Base-by-base conservation (phyloP, 331 rosid species). In the Rosa hybrid region DNA sequence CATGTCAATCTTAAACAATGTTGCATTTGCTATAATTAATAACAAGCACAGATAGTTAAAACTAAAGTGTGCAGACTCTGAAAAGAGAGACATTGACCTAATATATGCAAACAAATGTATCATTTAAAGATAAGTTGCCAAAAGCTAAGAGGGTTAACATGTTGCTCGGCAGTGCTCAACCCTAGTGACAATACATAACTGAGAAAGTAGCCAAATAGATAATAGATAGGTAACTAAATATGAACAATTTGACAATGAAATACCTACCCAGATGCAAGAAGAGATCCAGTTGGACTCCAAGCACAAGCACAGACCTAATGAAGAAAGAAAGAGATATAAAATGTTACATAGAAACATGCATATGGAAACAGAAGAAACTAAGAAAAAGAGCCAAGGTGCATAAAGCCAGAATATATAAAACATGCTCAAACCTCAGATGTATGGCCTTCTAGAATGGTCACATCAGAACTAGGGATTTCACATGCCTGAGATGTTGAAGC, bases 221-320 rank as follows among this genome's bases (percentile, higher is more conserved):
- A 63, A 5, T 25, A 62, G 8, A 63, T 18, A 63, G 3, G 41
- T 12, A 42, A 23, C 59, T 25, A 57, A 5, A 49, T 46, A 65
- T 30, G 16, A 45, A 30, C n/a, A 76, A 46, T 62, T 18, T 45
- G 77, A 71, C 44, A 68, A 42, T 65, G 74, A 81, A 75, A 78
- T 50, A 80, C 92, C 51, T 73, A 96, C 99, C 99, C 99, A 3
- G 99, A 96, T 57, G 99, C 99, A 80, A 96, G 96, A 83, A 96
- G 93, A 72, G 97, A 93, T 70, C 97, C 96, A 57, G 93, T 75
- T 77, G 99, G 99, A 85, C 96, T 91, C 98, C 98, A 96, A 63
- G 99, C 97, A 85, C 99, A 93, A 84, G 98, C 92, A 85, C 97
- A 96, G 53, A 96, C 99, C 99, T 96, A 81, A 87, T 14, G 71